Conservation (phyloP, 495 filamentous ascomycete genomes). For the Neurospora sp. region DNA sequence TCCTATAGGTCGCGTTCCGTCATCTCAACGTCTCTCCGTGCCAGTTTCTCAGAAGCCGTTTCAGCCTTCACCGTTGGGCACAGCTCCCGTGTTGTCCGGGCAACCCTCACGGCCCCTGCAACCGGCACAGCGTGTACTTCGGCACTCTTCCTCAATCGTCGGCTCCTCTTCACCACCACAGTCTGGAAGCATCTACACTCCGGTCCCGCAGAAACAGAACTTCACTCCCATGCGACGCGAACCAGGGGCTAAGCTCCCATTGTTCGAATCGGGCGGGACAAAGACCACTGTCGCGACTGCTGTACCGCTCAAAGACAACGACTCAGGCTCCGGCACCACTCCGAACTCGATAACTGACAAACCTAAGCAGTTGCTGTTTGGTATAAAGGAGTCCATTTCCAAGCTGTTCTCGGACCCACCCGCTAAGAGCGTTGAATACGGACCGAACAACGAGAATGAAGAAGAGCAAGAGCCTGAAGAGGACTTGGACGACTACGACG, state of each 20-base stretch:
- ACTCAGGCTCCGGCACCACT: not conserved
- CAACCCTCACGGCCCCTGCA: not conserved
- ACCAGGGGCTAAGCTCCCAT: conserved; percentile 11
- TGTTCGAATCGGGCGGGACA: conserved; percentile 18
- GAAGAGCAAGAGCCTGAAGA: not conserved
- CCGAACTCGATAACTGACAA: not conserved
- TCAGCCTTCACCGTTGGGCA: not conserved
- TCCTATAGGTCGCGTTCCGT: not conserved
- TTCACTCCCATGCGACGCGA: conserved; percentile 37
- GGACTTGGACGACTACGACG: not conserved
- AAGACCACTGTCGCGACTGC: not conserved
- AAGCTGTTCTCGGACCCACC: conserved; percentile 5
- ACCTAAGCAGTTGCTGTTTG: conserved; percentile 8
- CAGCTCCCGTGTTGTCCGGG: not conserved
- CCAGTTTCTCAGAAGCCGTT: not conserved
- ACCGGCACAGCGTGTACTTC: not conserved
- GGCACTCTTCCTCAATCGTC: not conserved
- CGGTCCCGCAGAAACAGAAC: conserved; percentile 37
- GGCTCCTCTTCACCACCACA: not conserved
- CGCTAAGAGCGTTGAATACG: not conserved
- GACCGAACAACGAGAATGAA: conserved; percentile 2
- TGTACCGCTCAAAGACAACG: not conserved
- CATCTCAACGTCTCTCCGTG: not conserved
- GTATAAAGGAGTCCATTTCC: conserved; percentile 7
- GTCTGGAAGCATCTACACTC: not conserved